Percentiles rank a stretch among this genome's conserved stretches.
These are phyloP conservation scores for Pleurotus djamor DNA, from an alignment of 768 basidiomycete species.

Conservation along the genomic window DNA sequence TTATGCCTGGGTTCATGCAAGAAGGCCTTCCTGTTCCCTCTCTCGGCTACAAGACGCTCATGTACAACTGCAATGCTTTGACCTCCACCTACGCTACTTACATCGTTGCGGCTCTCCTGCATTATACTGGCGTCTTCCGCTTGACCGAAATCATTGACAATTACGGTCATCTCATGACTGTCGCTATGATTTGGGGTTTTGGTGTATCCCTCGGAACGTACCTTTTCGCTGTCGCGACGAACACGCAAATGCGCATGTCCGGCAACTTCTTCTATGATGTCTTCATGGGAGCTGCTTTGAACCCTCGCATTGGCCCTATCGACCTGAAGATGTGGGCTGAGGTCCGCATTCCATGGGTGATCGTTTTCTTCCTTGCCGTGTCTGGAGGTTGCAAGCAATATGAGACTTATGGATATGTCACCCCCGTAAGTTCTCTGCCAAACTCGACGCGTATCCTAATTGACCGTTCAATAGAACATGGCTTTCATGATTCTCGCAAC, in stretches of 20 bases:
- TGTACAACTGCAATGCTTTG: conserved; percentile 97
- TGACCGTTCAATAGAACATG: conserved; percentile 68
- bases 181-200: conserved; percentile 91
- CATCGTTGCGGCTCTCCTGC: conserved; percentile 69
- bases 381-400: conserved; percentile 96
- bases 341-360: conserved; percentile 95
- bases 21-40: conserved; percentile 97
- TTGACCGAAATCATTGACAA: conserved; percentile 95
- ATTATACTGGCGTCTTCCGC: conserved; percentile 81
- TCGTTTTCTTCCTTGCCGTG: conserved; percentile 90
- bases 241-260: conserved; percentile 89
- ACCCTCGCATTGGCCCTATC: conserved; percentile 87
- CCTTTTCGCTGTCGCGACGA: conserved; percentile 70
- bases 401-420: conserved; percentile 87
- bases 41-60: conserved; percentile 86
- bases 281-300: conserved; percentile 95
- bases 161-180: conserved; percentile 94
- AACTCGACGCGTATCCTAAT: background rate
- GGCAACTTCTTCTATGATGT: conserved; percentile 93
- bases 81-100: conserved; percentile 82
- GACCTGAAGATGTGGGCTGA: conserved; percentile 99
- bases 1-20: conserved; percentile 91
- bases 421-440: conserved; percentile 56
- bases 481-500: conserved; percentile 95
- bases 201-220: conserved; percentile 80